Percentiles rank a stretch among this genome's conserved stretches.
These are phyloP conservation scores for Coprinopsis marcescibilis DNA, from an alignment of 768 basidiomycete species.

Conservation along the genomic window DNA sequence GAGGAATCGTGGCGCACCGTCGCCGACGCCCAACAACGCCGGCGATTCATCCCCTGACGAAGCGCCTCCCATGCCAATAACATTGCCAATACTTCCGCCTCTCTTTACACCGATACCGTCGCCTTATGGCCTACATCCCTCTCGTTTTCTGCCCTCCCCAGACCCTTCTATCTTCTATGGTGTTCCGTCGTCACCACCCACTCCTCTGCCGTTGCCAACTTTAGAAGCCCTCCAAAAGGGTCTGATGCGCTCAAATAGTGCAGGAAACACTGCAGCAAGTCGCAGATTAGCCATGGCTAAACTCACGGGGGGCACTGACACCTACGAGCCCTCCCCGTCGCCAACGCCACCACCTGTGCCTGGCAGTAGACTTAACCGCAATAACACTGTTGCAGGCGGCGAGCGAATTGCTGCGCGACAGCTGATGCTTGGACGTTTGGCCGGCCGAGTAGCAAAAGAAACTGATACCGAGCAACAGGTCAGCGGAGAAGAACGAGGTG, in stretches of 20 bases:
- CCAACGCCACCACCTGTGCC: slow-evolving; percentile 41
- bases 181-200: slow-evolving; percentile 53
- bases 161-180: slow-evolving; percentile 56
- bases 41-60: slow-evolving; percentile 75
- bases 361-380: slow-evolving; percentile 45
- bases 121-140: slow-evolving; percentile 41
- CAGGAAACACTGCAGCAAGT: slow-evolving; percentile 65
- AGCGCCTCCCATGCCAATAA: slow-evolving; percentile 33
- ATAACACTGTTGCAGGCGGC: slow-evolving; percentile 79
- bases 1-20: slow-evolving; percentile 46
- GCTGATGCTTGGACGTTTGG: slow-evolving; percentile 58
- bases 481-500: slow-evolving; percentile 51
- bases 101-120: slow-evolving; percentile 46
- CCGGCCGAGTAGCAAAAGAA: slow-evolving; percentile 52
- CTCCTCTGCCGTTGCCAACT: slow-evolving; percentile 59
- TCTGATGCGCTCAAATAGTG: slow-evolving; percentile 87
- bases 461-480: slow-evolving; percentile 52
- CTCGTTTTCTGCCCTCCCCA: slow-evolving; percentile 46
- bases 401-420: slow-evolving; percentile 71
- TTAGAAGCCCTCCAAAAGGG: slow-evolving; percentile 75
- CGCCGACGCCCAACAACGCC: slow-evolving; percentile 33
- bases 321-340: slow-evolving; percentile 57
- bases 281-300: slow-evolving; percentile 78
- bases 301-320: slow-evolving; percentile 70
- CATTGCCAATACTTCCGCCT: slow-evolving; percentile 31